Evolutionary conservation across 805 yeast genomes (phyloP).

Genomic region (Babjeviella inositovora): DNA sequence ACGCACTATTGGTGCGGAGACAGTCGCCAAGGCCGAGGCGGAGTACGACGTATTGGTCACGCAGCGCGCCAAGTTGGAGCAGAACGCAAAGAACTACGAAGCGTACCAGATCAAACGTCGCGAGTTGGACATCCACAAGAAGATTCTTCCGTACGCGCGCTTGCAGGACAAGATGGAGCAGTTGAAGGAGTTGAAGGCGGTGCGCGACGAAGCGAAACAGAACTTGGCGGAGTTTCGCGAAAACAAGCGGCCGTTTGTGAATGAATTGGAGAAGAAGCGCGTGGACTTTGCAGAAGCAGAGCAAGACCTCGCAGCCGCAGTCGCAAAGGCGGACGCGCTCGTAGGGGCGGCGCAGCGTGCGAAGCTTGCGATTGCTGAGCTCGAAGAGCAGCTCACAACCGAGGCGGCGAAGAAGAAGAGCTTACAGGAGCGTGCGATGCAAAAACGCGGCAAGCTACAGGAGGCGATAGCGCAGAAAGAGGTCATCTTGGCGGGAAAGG

Average conservation of each 20-base stretch:
- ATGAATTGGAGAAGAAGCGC: not conserved
- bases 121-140: constrained; percentile 19
- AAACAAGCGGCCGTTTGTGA: too few relatives aligned
- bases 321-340: too few relatives aligned
- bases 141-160: constrained; percentile 21
- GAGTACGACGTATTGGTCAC: constrained; percentile 14
- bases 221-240: constrained; percentile 11
- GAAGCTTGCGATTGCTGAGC: too few relatives aligned
- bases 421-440: too few relatives aligned
- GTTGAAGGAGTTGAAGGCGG: constrained; percentile 13
- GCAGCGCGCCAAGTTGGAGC: constrained; percentile 19
- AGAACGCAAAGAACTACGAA: constrained; percentile 26
- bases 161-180: constrained; percentile 16
- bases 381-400: too few relatives aligned
- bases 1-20: constrained; percentile 10
- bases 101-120: constrained; percentile 24
- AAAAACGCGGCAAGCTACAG: too few relatives aligned
- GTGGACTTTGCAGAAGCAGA: not conserved
- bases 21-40: constrained; percentile 11
- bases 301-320: not conserved
- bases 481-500: too few relatives aligned
- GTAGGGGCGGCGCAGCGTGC: too few relatives aligned
- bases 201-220: constrained; percentile 16
- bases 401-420: too few relatives aligned
- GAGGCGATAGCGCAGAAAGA: too few relatives aligned